Conservation (phyloP, 2,329 filamentous ascomycete species). For the Monilinia laxa region DNA sequence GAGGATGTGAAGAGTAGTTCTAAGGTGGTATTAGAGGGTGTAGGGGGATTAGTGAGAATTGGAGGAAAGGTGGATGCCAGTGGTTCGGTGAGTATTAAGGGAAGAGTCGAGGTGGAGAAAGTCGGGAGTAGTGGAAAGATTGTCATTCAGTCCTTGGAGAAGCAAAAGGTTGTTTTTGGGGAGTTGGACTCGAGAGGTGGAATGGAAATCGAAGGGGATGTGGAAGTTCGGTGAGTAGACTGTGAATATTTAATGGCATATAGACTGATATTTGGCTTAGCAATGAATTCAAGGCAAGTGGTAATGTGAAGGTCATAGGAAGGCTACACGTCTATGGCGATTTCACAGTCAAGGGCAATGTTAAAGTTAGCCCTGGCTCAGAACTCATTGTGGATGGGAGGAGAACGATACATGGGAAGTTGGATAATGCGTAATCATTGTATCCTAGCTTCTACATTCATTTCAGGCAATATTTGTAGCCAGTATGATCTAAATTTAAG, state of each 20-base stretch:
- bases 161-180: conserved; percentile 24
- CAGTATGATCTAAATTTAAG: background rate
- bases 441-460: background rate
- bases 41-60: conserved; percentile 24
- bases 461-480: background rate
- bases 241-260: background rate
- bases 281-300: conserved; percentile 24
- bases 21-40: conserved; percentile 23
- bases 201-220: conserved; percentile 14
- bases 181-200: conserved; percentile 22
- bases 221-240: conserved; percentile 28
- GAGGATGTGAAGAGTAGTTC: conserved; percentile 27
- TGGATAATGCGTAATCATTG: conserved; percentile 20
- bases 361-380: conserved; percentile 27
- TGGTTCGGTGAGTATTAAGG: conserved; percentile 3
- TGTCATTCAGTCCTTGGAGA: conserved; percentile 13
- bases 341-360: conserved; percentile 30
- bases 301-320: conserved; percentile 29
- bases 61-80: conserved; percentile 25
- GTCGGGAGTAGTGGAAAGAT: conserved; percentile 30
- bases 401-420: conserved; percentile 33
- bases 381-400: conserved; percentile 32
- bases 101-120: conserved; percentile 22
- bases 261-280: conserved; percentile 18
- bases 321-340: conserved; percentile 30